A percentile compares a stretch with the other conserved stretches of the same genome.
These are phyloP conservation scores for Syncephalastrum racemosum DNA, from an alignment of 371 early-diverging fungal species.

Conservation along the genomic window DNA sequence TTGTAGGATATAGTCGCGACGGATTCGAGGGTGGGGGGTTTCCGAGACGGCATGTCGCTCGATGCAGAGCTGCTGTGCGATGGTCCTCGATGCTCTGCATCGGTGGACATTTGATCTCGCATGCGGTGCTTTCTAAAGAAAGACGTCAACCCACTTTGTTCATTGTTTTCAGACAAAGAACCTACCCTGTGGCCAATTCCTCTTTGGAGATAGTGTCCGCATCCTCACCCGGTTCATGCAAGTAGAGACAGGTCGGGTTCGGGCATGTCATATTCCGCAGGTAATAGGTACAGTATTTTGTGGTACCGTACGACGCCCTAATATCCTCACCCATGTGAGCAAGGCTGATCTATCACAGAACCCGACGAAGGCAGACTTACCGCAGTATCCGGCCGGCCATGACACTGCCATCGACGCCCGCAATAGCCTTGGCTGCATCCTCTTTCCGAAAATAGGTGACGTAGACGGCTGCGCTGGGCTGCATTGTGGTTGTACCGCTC, in stretches of 20 bases:
- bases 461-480: slow-evolving; percentile 78
- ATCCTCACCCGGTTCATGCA: slow-evolving; percentile 95
- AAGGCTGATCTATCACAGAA: background rate
- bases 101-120: slow-evolving; percentile 51
- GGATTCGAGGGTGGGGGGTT: slow-evolving; percentile 27
- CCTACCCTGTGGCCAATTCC: slow-evolving; percentile 62
- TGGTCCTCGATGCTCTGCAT: slow-evolving; percentile 31
- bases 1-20: slow-evolving; percentile 30
- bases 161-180: background rate
- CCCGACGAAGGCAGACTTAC: slow-evolving; percentile 23
- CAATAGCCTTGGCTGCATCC: slow-evolving; percentile 88
- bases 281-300: slow-evolving; percentile 96
- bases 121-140: slow-evolving; percentile 54
- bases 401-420: slow-evolving; percentile 90
- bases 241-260: slow-evolving; percentile 89
- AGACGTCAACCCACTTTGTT: background rate
- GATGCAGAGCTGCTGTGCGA: slow-evolving; percentile 8
- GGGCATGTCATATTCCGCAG: slow-evolving; percentile 89
- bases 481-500: slow-evolving; percentile 42
- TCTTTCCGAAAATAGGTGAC: slow-evolving; percentile 87
- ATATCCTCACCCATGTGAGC: no score
- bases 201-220: slow-evolving; percentile 72
- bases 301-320: slow-evolving; percentile 88
- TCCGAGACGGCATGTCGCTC: slow-evolving; percentile 10
- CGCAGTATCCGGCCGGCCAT: slow-evolving; percentile 84